Evolutionary conservation across 352 stramenopile genomes (phyloP), one percentile per base, ranked within the genome.

Genomic region (Blastocystis sp.): DNA sequence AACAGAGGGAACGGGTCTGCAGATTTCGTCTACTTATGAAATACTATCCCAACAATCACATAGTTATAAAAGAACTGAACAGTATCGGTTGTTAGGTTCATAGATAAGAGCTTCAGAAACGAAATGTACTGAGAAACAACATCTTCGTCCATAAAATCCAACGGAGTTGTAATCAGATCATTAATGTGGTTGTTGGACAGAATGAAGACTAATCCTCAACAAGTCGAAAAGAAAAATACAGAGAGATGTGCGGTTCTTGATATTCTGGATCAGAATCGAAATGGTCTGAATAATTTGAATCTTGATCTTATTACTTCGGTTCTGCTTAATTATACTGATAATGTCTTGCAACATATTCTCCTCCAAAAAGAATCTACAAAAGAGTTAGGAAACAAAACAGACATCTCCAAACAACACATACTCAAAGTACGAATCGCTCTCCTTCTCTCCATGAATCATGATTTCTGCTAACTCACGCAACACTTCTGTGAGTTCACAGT

Each of bases 61-160:
- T 80, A 67, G 29, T 80, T 80, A n/a, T 80, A 80, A 29, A 80
- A 80, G 49, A 80, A 80, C 27, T 80, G 69, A 19, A 80, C 69
- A 11, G 69, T 80, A 39, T 80, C 49, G 12, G 12, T 71, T 5
- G 69, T 80, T 27, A 80, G 69, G 27, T 67, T 80, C 49, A 80
- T 80, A 6, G 56, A 67, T 16, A 80, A 37, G 19, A 80, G 49
- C 27, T 80, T 80, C 69, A 80, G 27, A n/a, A 80, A 80, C n/a
- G 69, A 59, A 67, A 80, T 80, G 29, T 80, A 80, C 49, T 67
- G 49, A 58, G 69, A 80, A 9, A 80, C 49, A 14, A 80, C 56
- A 39, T 80, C 69, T 58, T 80, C 69, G 27, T 80, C 56, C 56
- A 67, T 43, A 37, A 80, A 80, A 58, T 80, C 69, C 12, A 80